Evolutionary conservation across 208 protist genomes (phyloP).

Genomic region (Leishmania braziliensis): DNA sequence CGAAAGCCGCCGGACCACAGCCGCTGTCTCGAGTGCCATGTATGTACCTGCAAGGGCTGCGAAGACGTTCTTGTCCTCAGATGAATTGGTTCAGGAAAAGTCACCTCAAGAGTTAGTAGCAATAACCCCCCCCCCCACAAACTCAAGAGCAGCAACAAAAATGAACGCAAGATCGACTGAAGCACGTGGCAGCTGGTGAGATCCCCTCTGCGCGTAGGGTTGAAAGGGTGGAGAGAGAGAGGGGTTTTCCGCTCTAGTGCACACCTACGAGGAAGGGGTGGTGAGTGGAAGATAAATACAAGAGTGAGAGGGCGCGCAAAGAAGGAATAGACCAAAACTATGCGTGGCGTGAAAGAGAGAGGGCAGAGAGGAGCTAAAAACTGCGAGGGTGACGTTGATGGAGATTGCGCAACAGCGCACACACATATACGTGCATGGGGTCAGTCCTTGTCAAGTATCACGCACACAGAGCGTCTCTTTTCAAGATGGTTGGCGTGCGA

Average conservation of each 20-base stretch:
- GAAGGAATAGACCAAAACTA: too few species aligned
- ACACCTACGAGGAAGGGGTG: not conserved
- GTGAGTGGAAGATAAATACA: not conserved
- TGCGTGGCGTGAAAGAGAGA: not conserved
- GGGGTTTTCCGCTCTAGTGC: not conserved
- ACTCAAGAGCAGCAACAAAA: not conserved
- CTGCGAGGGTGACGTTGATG: not conserved
- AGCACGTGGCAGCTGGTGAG: not conserved
- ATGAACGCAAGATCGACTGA: not conserved
- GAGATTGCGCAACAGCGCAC: not conserved
- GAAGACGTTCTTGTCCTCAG: slow-evolving; percentile 55
- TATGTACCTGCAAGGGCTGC: slow-evolving; percentile 57
- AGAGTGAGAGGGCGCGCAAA: too few species aligned
- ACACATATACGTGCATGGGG: too few species aligned
- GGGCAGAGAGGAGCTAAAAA: not conserved
- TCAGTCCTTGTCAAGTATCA: not conserved
- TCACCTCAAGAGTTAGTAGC: slow-evolving; percentile 76
- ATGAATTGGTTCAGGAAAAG: slow-evolving; percentile 73
- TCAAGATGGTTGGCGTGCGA: not conserved
- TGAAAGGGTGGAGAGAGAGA: not conserved
- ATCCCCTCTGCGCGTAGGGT: not conserved
- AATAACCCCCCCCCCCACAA: not conserved
- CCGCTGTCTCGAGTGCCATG: slow-evolving; percentile 19
- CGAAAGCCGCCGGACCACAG: slow-evolving; percentile 24
- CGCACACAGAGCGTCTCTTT: not conserved